A percentile compares a stretch with the other conserved stretches of the same genome.
Evolutionary conservation across 1,284 basidiomycete genomes (phyloP).

Genomic region (Malassezia sympodialis): DNA sequence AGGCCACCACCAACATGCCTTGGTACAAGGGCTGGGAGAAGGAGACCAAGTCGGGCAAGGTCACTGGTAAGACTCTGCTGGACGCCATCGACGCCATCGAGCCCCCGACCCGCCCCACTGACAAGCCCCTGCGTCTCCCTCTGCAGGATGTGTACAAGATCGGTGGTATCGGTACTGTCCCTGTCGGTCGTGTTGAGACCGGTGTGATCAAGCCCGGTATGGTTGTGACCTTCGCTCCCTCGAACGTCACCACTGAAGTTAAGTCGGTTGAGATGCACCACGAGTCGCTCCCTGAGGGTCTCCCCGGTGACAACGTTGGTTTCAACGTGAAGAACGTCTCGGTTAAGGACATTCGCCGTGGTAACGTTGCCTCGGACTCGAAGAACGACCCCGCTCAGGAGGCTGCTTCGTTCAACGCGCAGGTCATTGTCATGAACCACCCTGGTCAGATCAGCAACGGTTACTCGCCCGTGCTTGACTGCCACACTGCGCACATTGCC

Average conservation of each 20-base stretch:
- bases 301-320: slow-evolving; percentile 97
- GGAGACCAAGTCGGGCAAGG: slow-evolving; percentile 76
- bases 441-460: slow-evolving; percentile 98
- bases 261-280: slow-evolving; percentile 99
- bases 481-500: slow-evolving; percentile 99
- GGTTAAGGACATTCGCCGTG: slow-evolving; percentile 99
- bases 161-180: slow-evolving; percentile 99
- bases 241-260: slow-evolving; percentile 99
- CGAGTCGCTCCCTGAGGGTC: slow-evolving; percentile 91
- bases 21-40: slow-evolving; percentile 82
- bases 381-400: slow-evolving; percentile 99
- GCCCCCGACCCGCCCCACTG: slow-evolving; percentile 86
- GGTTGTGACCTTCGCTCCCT: slow-evolving; percentile 85
- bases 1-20: slow-evolving; percentile 69
- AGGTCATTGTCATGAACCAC: slow-evolving; percentile 99
- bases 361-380: slow-evolving; percentile 96
- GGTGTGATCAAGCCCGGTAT: slow-evolving; percentile 99
- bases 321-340: slow-evolving; percentile 92
- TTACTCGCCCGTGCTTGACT: slow-evolving; percentile 96
- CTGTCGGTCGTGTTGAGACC: slow-evolving; percentile 99
- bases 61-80: slow-evolving; percentile 97
- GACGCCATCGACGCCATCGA: slow-evolving; percentile 99
- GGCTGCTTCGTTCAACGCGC: slow-evolving; percentile 97
- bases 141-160: slow-evolving; percentile 99
- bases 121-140: slow-evolving; percentile 99